phyloP scores from a whole-genome alignment of 1,284 basidiomycete genomes.

The Tilletia horrida region DNA sequence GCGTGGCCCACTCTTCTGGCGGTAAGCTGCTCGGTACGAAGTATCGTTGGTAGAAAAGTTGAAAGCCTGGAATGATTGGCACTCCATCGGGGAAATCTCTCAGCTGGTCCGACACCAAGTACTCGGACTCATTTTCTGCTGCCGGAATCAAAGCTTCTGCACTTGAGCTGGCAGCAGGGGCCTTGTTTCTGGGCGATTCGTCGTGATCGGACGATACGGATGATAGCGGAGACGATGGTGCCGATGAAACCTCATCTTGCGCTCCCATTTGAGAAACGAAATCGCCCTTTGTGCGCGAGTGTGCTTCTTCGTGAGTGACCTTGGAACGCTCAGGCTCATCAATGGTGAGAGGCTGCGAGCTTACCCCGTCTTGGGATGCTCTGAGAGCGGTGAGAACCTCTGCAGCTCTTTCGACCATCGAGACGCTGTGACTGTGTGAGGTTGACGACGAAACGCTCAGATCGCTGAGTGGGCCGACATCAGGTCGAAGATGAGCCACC shows the following conservation, averaged over 20 bases:
- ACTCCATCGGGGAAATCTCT: not conserved
- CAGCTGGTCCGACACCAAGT: not conserved
- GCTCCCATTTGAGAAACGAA: too few species aligned
- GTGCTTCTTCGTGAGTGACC: too few species aligned
- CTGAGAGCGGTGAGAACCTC: not conserved
- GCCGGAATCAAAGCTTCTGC: not conserved
- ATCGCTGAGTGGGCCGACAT: conserved; percentile 3
- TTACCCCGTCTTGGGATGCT: not conserved
- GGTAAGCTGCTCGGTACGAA: not conserved
- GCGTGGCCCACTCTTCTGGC: too few species aligned
- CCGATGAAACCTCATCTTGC: not conserved
- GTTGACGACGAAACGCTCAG: conserved; percentile 7
- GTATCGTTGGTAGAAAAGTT: not conserved
- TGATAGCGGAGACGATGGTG: not conserved
- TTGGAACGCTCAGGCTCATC: too few species aligned
- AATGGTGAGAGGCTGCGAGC: too few species aligned
- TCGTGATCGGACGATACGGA: not conserved
- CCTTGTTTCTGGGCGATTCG: not conserved
- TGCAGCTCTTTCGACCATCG: not conserved
- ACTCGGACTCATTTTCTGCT: not conserved
- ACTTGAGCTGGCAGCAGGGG: not conserved
- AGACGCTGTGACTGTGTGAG: not conserved
- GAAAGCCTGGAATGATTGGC: not conserved
- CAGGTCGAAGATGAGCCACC: not conserved
- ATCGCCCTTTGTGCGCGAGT: too few species aligned